Percentiles rank a stretch among this genome's conserved stretches.
phyloP scores from a whole-genome alignment of 2,329 filamentous ascomycete species.

The Pyricularia sp. region DNA sequence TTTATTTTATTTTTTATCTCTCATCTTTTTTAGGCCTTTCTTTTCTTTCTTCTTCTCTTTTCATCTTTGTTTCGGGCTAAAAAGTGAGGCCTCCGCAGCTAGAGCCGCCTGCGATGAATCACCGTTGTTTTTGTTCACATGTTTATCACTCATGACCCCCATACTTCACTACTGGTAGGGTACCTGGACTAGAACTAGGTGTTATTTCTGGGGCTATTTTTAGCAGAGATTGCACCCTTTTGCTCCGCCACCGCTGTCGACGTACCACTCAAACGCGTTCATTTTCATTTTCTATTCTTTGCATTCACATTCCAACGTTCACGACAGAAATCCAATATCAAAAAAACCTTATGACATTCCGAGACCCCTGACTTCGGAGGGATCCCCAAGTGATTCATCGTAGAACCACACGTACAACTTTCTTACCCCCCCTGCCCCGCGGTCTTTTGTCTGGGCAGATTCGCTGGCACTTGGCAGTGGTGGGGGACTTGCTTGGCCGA shows the following conservation, averaged over 20 bases:
- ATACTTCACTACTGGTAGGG: background rate
- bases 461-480: background rate
- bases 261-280: background rate
- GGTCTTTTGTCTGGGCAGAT: background rate
- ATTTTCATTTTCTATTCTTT: background rate
- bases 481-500: background rate
- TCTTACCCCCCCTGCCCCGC: background rate
- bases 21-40: background rate
- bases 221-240: background rate
- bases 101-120: background rate
- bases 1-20: too few relatives aligned
- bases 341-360: background rate
- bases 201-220: background rate
- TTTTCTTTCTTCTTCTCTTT: background rate
- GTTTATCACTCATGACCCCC: background rate
- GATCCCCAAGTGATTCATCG: background rate
- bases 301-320: background rate
- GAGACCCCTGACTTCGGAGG: too few relatives aligned
- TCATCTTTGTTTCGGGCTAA: background rate
- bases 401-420: background rate
- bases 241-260: background rate
- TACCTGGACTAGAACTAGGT: too few relatives aligned
- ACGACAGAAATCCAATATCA: background rate
- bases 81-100: background rate
- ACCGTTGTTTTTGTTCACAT: background rate